Percentiles rank a stretch among this genome's conserved stretches.
These are phyloP conservation scores for Cutaneotrichosporon mucoides DNA, from an alignment of 1,284 basidiomycete genomes.

Conservation along the genomic window DNA sequence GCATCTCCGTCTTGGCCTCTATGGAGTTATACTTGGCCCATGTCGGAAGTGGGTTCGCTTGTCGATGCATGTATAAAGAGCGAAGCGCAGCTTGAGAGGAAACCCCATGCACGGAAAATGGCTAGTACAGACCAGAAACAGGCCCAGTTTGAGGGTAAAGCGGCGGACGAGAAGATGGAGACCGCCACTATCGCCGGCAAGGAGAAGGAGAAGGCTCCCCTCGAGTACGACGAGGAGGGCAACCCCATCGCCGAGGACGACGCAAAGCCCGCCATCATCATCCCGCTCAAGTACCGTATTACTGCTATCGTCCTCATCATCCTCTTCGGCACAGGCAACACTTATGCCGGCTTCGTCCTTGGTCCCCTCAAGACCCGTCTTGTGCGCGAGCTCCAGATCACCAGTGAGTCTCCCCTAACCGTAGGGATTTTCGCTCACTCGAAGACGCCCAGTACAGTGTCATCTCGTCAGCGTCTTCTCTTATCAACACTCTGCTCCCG, in stretches of 20 bases:
- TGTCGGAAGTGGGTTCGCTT: no score
- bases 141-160: no score
- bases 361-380: conserved; percentile 47
- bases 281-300: conserved; percentile 12
- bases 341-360: conserved; percentile 31
- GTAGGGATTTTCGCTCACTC: neutral
- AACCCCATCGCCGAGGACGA: neutral
- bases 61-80: no score
- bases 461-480: conserved; percentile 42
- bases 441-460: conserved; percentile 44
- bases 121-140: no score
- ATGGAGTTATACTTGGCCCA: no score
- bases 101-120: no score
- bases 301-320: conserved; percentile 33
- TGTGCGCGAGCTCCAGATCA: conserved; percentile 39
- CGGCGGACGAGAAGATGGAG: no score
- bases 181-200: no score
- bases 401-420: conserved; percentile 14
- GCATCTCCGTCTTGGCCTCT: no score
- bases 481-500: conserved; percentile 51
- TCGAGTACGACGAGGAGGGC: neutral
- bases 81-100: no score
- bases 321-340: conserved; percentile 36
- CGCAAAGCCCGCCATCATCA: neutral
- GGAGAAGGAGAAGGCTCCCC: neutral